phyloP scores from a whole-genome alignment of 768 basidiomycete genomes.

The Xanthoconium stramineum region DNA sequence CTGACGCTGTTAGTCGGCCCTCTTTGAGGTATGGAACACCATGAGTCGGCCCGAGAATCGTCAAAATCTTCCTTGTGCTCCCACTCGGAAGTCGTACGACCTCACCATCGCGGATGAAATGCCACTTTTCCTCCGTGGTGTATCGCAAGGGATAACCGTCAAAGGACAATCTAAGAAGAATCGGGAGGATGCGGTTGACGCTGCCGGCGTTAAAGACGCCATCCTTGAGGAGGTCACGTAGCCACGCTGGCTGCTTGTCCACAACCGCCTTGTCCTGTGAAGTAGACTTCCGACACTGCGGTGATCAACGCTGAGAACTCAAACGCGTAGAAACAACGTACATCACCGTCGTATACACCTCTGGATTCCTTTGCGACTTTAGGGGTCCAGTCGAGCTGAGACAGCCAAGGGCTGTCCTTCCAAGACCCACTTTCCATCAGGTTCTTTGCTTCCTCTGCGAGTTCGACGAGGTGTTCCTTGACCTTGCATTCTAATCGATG shows the following conservation, averaged over 20 bases:
- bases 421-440: conserved; percentile 52
- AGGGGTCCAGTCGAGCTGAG: conserved; percentile 93
- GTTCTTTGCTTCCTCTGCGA: conserved; percentile 57
- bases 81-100: conserved; percentile 43
- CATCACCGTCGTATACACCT: conserved; percentile 41
- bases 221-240: conserved; percentile 42
- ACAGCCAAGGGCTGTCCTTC: conserved; percentile 78
- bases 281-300: conserved; percentile 3
- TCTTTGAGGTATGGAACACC: conserved; percentile 43
- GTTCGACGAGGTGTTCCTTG: conserved; percentile 55
- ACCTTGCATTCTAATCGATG: conserved; percentile 64
- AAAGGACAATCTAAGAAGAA: conserved; percentile 61
- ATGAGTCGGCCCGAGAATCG: conserved; percentile 46
- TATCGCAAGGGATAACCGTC: conserved; percentile 60
- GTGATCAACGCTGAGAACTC: not conserved
- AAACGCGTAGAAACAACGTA: conserved; percentile 7
- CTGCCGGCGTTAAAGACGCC: conserved; percentile 39
- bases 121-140: conserved; percentile 62
- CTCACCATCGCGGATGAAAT: conserved; percentile 40
- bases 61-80: conserved; percentile 39
- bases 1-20: conserved; percentile 39
- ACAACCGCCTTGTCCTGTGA: not conserved
- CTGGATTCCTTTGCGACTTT: conserved; percentile 72
- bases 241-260: conserved; percentile 52
- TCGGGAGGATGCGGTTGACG: conserved; percentile 55